phyloP scores from a whole-genome alignment of 2,329 filamentous ascomycete genomes.

The Plectosphaerella cucumerina region DNA sequence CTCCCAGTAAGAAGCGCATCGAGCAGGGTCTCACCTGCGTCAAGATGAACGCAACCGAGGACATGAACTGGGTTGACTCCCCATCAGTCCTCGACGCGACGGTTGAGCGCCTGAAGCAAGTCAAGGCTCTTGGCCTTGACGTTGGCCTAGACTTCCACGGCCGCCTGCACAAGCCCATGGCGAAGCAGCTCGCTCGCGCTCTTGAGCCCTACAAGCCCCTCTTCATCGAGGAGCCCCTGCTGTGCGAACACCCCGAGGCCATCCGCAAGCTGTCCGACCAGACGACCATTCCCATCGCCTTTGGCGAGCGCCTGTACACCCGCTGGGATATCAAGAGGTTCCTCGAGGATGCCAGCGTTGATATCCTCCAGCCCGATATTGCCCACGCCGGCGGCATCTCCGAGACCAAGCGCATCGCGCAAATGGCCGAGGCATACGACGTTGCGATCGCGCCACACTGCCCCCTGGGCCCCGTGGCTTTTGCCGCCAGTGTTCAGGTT shows the following conservation, averaged over 20 bases:
- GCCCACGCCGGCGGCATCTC: slow-evolving; percentile 61
- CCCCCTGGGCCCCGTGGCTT: slow-evolving; percentile 60
- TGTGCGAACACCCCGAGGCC: slow-evolving; percentile 56
- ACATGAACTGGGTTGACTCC: slow-evolving; percentile 63
- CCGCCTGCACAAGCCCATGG: slow-evolving; percentile 65
- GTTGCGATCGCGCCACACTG: slow-evolving; percentile 63
- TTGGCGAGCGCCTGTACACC: slow-evolving; percentile 61
- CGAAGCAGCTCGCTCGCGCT: slow-evolving; percentile 59
- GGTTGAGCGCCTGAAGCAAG: slow-evolving; percentile 57
- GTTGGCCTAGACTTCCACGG: slow-evolving; percentile 68
- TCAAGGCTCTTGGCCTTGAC: slow-evolving; percentile 61
- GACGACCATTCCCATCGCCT: slow-evolving; percentile 57
- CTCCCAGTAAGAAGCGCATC: slow-evolving; percentile 40
- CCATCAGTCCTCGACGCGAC: slow-evolving; percentile 51
- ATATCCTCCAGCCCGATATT: slow-evolving; percentile 63
- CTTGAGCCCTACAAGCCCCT: slow-evolving; percentile 59
- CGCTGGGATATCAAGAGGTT: slow-evolving; percentile 65
- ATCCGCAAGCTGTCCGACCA: slow-evolving; percentile 53
- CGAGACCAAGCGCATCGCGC: slow-evolving; percentile 57
- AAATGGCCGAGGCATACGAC: slow-evolving; percentile 63
- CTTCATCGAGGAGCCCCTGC: slow-evolving; percentile 64
- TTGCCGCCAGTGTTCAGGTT: slow-evolving; percentile 62
- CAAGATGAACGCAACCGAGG: slow-evolving; percentile 70
- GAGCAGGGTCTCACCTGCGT: slow-evolving; percentile 54
- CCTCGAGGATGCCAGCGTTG: slow-evolving; percentile 56